Conservation (phyloP, 495 filamentous ascomycete genomes). For the Aspergillus indologenus region DNA sequence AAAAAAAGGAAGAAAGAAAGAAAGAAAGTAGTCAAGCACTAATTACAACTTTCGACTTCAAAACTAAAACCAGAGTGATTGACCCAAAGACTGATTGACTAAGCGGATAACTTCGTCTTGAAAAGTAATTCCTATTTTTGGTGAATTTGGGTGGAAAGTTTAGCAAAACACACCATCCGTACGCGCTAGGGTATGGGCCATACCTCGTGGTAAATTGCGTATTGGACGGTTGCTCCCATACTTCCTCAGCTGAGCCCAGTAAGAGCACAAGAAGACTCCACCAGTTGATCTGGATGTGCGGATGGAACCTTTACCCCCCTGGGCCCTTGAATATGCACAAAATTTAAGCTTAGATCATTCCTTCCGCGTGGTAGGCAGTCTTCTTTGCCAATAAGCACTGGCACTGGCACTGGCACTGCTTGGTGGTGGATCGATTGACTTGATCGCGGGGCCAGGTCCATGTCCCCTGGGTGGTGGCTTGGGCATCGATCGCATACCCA, state of each 20-base stretch:
- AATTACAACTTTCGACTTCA: too few relatives aligned
- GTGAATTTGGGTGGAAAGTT: neutral
- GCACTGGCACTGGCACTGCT: too few relatives aligned
- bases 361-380: neutral
- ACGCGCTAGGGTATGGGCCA: neutral
- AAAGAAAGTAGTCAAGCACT: too few relatives aligned
- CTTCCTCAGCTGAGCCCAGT: too few relatives aligned
- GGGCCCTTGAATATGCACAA: neutral
- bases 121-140: slow-evolving; percentile 1
- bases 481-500: neutral
- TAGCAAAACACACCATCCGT: neutral
- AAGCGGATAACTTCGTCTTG: neutral
- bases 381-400: neutral
- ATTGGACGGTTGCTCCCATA: neutral
- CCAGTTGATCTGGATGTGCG: neutral
- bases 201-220: neutral
- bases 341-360: neutral
- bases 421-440: neutral
- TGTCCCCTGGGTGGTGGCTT: neutral
- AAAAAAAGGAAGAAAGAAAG: too few relatives aligned
- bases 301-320: too few relatives aligned
- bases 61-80: too few relatives aligned
- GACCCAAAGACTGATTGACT: too few relatives aligned
- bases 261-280: neutral
- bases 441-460: neutral